Base-by-base conservation (phyloP, 2,329 filamentous ascomycete genomes). In the Clathrospora elynae region DNA sequence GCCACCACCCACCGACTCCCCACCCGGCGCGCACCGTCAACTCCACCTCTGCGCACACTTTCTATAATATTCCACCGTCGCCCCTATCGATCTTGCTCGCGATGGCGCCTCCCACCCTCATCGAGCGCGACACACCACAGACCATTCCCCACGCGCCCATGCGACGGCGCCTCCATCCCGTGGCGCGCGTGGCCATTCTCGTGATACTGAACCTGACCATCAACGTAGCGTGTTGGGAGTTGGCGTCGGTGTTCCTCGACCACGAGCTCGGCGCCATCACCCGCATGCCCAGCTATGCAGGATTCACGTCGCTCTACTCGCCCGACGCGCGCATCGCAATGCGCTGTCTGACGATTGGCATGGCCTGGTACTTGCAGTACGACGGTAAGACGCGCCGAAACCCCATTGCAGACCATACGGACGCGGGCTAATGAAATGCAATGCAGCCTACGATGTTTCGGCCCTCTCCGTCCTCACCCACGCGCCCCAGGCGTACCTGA, bases 301-400 rank as follows among this genome's bases (percentile, higher is more conserved):
- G 81, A 76, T 71, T 73, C 25, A 60, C 41, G 62, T 83, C 88
- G 64, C 29, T 60, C 12, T 60, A 57, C 46, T 52, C 52, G 25
- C 77, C 89, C 18, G 75, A 70, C 5, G 74, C 71, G 11, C 62
- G 82, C 49, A 62, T 84, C 36, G 76, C 57, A 8, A 80, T 76
- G 75, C 78, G 88, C 81, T 66, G 74, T 24, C 68, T 83, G 32
- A 85, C 90, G 66, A 76, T 95, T 38, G 82, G 76, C 16, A 63
- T 91, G 32, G 85, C 82, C 32, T 96, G 90, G 89, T 81, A 80
- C 57, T 76, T 83, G 29, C 78, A 84, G 51, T 88, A 87, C 65
- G 89, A 95, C 68, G 83, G 86, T 71, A 78, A 83, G 73, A 8
- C 22, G 16, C 26, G 17, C 17, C 20, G n/a, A n/a, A 11, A 5